These are phyloP conservation scores for Aquilaria sinensis DNA, from an alignment of 345 rosid species.

Conservation along the genomic window DNA sequence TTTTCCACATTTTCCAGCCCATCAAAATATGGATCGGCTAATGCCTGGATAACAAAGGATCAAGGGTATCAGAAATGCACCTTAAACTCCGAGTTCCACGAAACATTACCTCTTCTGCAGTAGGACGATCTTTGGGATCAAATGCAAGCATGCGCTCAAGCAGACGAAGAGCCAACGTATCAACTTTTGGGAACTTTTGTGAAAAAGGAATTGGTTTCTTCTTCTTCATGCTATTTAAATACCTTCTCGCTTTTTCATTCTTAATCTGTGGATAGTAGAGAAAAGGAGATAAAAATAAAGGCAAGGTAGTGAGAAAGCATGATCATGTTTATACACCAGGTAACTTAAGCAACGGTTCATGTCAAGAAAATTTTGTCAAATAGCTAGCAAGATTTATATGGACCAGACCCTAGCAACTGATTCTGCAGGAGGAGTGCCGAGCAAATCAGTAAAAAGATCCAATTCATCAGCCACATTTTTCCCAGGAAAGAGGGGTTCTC, in stretches of 20 bases:
- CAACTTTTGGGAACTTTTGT: slow-evolving; percentile 53
- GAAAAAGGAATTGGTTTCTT: slow-evolving; percentile 60
- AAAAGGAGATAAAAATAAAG: slow-evolving; percentile 5
- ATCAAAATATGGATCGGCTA: slow-evolving; percentile 81
- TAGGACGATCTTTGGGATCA: slow-evolving; percentile 91
- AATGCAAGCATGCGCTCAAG: slow-evolving; percentile 86
- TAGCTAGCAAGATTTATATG: slow-evolving; percentile 10
- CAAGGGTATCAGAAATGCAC: background rate
- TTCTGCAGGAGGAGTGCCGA: slow-evolving; percentile 83
- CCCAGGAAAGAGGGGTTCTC: slow-evolving; percentile 93
- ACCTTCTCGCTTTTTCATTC: slow-evolving; percentile 94
- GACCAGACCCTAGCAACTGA: slow-evolving; percentile 74
- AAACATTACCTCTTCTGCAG: slow-evolving; percentile 81
- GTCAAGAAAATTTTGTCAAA: slow-evolving; percentile 17
- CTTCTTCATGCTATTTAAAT: slow-evolving; percentile 69
- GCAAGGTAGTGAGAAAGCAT: slow-evolving; percentile 5
- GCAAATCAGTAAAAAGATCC: slow-evolving; percentile 92
- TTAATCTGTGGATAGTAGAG: slow-evolving; percentile 56
- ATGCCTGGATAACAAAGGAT: slow-evolving; percentile 46
- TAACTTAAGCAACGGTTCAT: slow-evolving; percentile 17
- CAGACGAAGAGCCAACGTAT: slow-evolving; percentile 68
- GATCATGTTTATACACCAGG: slow-evolving; percentile 1
- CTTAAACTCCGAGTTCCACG: slow-evolving; percentile 6
- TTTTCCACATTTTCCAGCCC: slow-evolving; percentile 65
- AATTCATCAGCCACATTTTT: slow-evolving; percentile 90